Percentiles rank a stretch among this genome's conserved stretches.
Evolutionary conservation across 176 grass and related monocot genomes (phyloP).

Genomic region (Triticum dicoccoides): DNA sequence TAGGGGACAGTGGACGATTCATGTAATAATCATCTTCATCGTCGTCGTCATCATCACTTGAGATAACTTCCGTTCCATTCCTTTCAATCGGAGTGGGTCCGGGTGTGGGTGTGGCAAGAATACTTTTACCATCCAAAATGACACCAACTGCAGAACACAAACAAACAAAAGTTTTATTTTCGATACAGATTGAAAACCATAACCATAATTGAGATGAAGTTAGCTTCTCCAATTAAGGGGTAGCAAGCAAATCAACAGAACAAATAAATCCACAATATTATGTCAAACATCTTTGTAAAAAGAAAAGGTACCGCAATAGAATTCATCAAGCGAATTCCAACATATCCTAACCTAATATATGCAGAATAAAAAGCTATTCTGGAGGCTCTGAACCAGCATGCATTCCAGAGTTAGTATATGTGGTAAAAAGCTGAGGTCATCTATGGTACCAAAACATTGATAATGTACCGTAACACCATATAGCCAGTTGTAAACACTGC

Average conservation of each 20-base stretch:
- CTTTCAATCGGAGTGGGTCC: conserved; percentile 25
- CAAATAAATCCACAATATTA: neutral
- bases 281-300: neutral
- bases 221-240: neutral
- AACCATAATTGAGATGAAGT: neutral
- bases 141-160: conserved; percentile 41
- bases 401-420: neutral
- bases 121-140: conserved; percentile 47
- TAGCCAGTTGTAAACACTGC: neutral
- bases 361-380: conserved; percentile 22
- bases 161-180: conserved; percentile 21
- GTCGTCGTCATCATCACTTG: conserved; percentile 40
- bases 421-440: neutral
- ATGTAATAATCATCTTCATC: conserved; percentile 64
- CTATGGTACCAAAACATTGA: neutral
- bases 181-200: neutral
- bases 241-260: conserved; percentile 10
- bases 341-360: neutral
- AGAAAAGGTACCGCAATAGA: neutral
- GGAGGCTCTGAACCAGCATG: neutral
- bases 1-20: conserved; percentile 42
- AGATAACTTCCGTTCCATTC: conserved; percentile 40
- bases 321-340: neutral
- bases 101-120: conserved; percentile 11
- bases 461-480: neutral